Base-by-base conservation (phyloP, 306 rosid genomes). In the Ceratonia siliqua region DNA sequence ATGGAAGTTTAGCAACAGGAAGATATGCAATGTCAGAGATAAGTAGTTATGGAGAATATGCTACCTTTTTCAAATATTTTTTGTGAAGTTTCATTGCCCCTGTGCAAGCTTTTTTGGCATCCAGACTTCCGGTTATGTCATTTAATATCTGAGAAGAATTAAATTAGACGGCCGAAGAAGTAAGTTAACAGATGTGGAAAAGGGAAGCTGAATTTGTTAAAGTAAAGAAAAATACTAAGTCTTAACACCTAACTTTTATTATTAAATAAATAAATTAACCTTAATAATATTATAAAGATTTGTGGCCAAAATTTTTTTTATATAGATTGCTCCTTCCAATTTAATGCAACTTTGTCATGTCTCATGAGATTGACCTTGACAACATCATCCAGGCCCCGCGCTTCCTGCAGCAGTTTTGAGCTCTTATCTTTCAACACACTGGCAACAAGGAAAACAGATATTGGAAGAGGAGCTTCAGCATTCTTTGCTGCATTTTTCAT, bases 341-440 rank as follows among this genome's bases (percentile, higher is more conserved):
- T 72, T 7, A 65, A 4, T 59, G 63, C 32, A 52, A 66, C 33
- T 48, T 50, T 45, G 5, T 49, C 22, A 48, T 12, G 65, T 32
- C 30, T 69, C 3, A 33, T 13, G 30, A 71, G 50, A 28, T 87
- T 62, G 76, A 94, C 99, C 99, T 94, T 94, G 38, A 92, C 98
- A 78, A 95, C 96, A 55, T 95, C 99, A 12, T 95, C 99, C 4
- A 95, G 82, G 57, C 99, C 99, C 54, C 89, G 83, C 0, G 99
- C 99, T 77, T 95, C 98, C 0, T 83, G 84, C 24, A 95, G 88
- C 57, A 95, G 89, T 79, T 79, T 79, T 33, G 95, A 45, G 75
- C 98, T 95, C 82, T 90, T 95, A 39, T 95, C 99, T 85, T 92
- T 95, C 68, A 95, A 78, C 35, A 95, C 98, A 70, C 97, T 92